Base-by-base conservation (phyloP, 768 basidiomycete genomes). In the Lactarius sanguifluus region DNA sequence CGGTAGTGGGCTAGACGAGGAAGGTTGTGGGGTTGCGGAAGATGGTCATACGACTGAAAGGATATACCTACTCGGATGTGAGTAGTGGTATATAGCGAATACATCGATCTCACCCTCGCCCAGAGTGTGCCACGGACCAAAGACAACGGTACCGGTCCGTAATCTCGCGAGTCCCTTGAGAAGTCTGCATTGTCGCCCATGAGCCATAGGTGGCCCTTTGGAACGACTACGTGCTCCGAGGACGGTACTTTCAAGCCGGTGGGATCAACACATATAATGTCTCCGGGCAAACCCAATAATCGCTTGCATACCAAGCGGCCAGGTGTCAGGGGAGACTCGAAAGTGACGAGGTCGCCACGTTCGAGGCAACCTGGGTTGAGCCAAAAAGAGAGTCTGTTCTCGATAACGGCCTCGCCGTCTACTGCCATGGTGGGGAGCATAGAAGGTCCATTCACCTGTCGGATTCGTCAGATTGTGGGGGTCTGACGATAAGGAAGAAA, bases 121-220 rank as follows among this genome's bases (percentile, higher is more conserved):
- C 82, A 72, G 30, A 95, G 75, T 70, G 80, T 87, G 5, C 88
- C 89, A 69, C 84, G 80, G n/a, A 96, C 78, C 10, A 96, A 79
- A 5, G 84, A 88, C 70, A 92, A 84, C 0, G 96, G 87, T 4
- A 98, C 88, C 28, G 96, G 96, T 0, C 96, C 97, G 78, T 97
- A 97, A n/a, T 81, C 77, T 64, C 96, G 83, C 13, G 96, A 98
- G 78, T 99, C 96, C 16, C 87, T 86, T 41, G 94, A 95, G 70
- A 81, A 82, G 30, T 85, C 81, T 52, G 89, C 80, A 73, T 98
- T 99, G 78, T 99, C 96, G 28, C 96, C 97, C 59, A 80, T 84
- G 36, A 96, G 80, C 96, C 96, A 98, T 28, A 96, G 76, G 75
- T 96, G 91, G 3, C 94, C 93, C 71, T 83, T 84, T 1, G 96